Base-by-base conservation (phyloP, 2,329 filamentous ascomycete species). In the Trichoderma sp. region DNA sequence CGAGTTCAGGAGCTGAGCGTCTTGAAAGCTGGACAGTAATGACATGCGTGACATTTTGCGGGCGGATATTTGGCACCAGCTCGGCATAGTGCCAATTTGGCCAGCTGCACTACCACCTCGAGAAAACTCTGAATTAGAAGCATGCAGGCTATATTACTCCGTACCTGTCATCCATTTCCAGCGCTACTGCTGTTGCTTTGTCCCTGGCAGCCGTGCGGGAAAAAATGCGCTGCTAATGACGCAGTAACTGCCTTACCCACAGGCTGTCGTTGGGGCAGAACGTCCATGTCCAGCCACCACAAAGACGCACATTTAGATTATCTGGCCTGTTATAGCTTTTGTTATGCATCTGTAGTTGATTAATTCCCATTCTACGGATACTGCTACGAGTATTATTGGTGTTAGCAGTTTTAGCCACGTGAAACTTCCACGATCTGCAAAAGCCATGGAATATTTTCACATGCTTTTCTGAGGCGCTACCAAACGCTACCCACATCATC, bases 401-500 rank as follows among this genome's bases (percentile, higher is more conserved):
- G 7, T 62, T 21, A n/a, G 16, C 31, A 0, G 29, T 33, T 52
- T 21, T 8, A 13, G 47, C 47, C 21, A 49, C 43, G 47, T 13
- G 21, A 8, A 24, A 24, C 10, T 49, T 24, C n/a, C 7, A 10
- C 16, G 11, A 35, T 29, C 24, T 33, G 53, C 13, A 43, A 62
- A 49, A 40, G 40, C n/a, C 19, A 64, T 16, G 29, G 31, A 55
- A 47, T 35, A n/a, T 49, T 58, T 66, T 66, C 63, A 67, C 64
- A 43, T 67, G 64, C 55, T 67, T 52, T 67, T 67, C 10, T n/a
- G 13, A 66, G 31, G 53, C 37, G 52, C 49, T 43, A 40, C 21
- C 60, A 33, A 55, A 40, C 43, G 35, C 27, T 56, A 64, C 61
- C 61, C 61, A 64, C 61, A n/a, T 64, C 49, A 64, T 27, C 40